phyloP scores from a whole-genome alignment of 106 monocot species.

The Posidonia australis region DNA sequence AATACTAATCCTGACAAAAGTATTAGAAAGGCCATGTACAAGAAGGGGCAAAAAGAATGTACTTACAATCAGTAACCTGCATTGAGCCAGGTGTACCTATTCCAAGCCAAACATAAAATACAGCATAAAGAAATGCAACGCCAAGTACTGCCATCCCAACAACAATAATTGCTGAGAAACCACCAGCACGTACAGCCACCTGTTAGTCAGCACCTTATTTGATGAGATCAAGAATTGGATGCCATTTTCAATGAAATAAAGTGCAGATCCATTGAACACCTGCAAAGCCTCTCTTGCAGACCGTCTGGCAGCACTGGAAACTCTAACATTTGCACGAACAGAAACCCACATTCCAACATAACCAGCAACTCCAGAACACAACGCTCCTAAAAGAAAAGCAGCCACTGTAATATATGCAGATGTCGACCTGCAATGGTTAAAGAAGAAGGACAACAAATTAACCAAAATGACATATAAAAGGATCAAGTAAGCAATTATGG shows the following conservation, averaged over 20 bases:
- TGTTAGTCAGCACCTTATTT: conserved; percentile 17
- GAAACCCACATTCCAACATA: conserved; percentile 99
- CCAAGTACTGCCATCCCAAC: conserved; percentile 99
- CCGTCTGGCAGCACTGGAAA: conserved; percentile 95
- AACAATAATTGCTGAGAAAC: conserved; percentile 93
- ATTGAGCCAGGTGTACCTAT: conserved; percentile 79
- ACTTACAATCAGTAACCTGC: conserved; percentile 97
- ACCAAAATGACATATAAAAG: not conserved
- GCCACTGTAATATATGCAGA: conserved; percentile 87
- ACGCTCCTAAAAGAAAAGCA: conserved; percentile 88
- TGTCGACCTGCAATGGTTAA: conserved; percentile 35
- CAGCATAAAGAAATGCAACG: conserved; percentile 82
- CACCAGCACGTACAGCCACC: conserved; percentile 99
- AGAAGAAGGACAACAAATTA: not conserved
- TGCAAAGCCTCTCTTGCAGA: conserved; percentile 96
- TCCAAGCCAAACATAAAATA: conserved; percentile 82
- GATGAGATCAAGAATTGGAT: conserved; percentile 6
- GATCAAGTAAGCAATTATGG: not conserved
- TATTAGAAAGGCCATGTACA: not conserved
- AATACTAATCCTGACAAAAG: too few species aligned
- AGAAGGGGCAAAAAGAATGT: not conserved
- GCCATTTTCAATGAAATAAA: not conserved
- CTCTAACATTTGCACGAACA: conserved; percentile 97
- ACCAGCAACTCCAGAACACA: conserved; percentile 94
- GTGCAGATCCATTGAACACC: conserved; percentile 22